Evolutionary conservation across 495 filamentous ascomycete species (phyloP), one percentile per base, ranked within the genome.

Genomic region (Amorphotheca resinae): DNA sequence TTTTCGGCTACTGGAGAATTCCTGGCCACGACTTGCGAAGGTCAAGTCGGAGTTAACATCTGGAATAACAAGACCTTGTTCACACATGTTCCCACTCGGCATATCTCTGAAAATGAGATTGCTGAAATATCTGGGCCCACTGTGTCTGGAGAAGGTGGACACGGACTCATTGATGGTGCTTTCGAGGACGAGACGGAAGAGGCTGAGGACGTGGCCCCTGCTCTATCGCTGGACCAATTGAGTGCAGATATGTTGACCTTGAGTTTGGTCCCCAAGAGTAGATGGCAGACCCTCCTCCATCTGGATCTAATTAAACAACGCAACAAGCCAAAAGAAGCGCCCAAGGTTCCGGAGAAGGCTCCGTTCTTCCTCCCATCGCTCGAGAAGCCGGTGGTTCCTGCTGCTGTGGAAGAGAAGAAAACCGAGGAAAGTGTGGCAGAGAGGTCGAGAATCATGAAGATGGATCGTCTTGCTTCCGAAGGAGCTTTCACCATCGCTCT

Each of bases 11-110:
- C 85, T 1, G 88, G 88, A 0, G 91, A 99, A 53, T 99, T 82
- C 50, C 71, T 99, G 3, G 91, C 91, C 22, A 93, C 87, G 9
- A 77, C 89, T 2, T 80, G 86, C 49, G 79, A 82, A 32, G 87
- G 83, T 50, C 72, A 77, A 38, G 69, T 94, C n/a, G 93, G 91
- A 16, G 77, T 99, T 31, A 80, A 82, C 45, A 73, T 99, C 20
- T 99, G 91, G 86, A 95, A 82, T 14, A 99, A 99, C 56, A 77
- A 80, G 45, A 82, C 81, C 4, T 69, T 95, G 0, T 99, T 95
- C 66, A 79, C 76, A 37, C 87, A 91, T 46, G 76, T 93, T 1
- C 82, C 87, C 0, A 87, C 85, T 6, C 70, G 81, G 20, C 82
- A 82, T 44, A 76, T 99, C 47, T 76, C 79, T 8, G 83, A 91